Evolutionary conservation across 2,329 filamentous ascomycete species (phyloP), one percentile per base, ranked within the genome.

Genomic region (Neurospora crassa): DNA sequence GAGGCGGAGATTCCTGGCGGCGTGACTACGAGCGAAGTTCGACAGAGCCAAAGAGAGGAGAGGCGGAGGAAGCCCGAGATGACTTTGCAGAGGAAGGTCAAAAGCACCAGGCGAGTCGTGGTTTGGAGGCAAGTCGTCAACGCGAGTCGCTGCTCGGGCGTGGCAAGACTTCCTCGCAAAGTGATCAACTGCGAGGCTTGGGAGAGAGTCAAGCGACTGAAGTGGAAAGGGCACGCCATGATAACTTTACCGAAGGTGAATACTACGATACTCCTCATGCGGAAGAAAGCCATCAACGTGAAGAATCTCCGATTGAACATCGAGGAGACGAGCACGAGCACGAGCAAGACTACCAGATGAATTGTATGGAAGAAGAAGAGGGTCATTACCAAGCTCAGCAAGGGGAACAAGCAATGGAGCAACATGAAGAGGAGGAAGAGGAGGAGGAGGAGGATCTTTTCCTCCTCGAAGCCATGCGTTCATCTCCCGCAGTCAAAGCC

Each of bases 401-500:
- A 6, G 12, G 41, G 24, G 68, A 70, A 18, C 29, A 40, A 37
- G 12, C 20, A 18, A 37, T 67, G 11, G 53, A 8, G 41, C 40
- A 70, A 24, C 41, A 40, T 6, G 45, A 71, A 40, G 70, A 41
- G 34, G 73, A 76, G n/a, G 72, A 73, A 16, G 74, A 73, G 1
- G 71, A 75, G 8, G 83, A 75, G 8, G 83, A 84, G 40, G 69
- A 63, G 16, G 84, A 89, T 73, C 82, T 89, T 12, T 89, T 87
- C 87, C 87, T 86, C 41, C 76, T 88, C 34, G 87, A 89, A 76
- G 87, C 87, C 12, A 81, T 84, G 70, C 83, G 87, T 14, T 79
- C 81, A 7, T 81, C 82, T 1, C 83, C 84, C 11, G 53, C 53
- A 63, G 16, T 34, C 53, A 63, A 63, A 1, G 14, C 24, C 24